phyloP scores from a whole-genome alignment of 2,329 filamentous ascomycete species.

The Ophiostoma novo-ulmi region DNA sequence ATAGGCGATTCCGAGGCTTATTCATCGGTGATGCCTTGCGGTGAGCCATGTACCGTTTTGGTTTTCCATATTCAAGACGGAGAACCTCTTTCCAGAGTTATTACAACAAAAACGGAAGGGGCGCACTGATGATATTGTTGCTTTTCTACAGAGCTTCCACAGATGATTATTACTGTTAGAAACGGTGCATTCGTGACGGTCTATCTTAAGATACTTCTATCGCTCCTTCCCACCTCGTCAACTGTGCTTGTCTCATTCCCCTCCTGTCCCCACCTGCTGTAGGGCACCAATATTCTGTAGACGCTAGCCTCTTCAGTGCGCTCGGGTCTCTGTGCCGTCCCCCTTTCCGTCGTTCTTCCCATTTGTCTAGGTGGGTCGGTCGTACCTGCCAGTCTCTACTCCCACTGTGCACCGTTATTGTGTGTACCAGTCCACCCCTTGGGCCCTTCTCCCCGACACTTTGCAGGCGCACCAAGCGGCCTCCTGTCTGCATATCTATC shows the following conservation, averaged over 20 bases:
- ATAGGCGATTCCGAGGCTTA: background rate
- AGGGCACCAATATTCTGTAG: background rate
- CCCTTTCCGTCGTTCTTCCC: background rate
- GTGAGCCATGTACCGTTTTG: background rate
- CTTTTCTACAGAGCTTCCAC: background rate
- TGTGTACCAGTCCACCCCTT: background rate
- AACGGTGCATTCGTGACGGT: background rate
- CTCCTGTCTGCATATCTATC: background rate
- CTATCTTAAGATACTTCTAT: no score
- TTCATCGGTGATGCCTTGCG: background rate
- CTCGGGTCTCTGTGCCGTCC: background rate
- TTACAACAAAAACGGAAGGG: background rate
- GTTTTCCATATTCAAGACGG: background rate
- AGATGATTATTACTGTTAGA: no score
- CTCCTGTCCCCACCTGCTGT: background rate
- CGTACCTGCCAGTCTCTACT: background rate
- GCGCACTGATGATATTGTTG: background rate
- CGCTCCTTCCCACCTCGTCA: background rate
- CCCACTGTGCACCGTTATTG: background rate
- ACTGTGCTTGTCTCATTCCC: background rate
- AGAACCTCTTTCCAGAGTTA: background rate
- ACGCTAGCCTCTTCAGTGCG: background rate
- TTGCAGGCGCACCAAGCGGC: background rate
- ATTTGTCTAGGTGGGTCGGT: constrained; percentile 1
- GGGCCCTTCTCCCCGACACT: background rate